phyloP scores from a whole-genome alignment of 177 flowering plant species.

The Vitis hybrid region DNA sequence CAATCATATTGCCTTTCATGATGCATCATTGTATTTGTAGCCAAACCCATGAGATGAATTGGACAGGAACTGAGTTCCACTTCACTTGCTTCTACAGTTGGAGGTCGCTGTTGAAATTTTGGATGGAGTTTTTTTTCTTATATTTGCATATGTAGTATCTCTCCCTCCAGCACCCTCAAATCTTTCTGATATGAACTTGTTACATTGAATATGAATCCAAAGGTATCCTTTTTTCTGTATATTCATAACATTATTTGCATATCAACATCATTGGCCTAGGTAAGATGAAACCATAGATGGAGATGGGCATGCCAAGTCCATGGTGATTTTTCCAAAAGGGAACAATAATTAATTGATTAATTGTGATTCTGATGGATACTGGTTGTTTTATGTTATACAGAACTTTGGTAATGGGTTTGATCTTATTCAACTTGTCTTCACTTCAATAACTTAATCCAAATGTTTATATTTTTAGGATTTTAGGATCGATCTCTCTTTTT shows the following conservation, averaged over 20 bases:
- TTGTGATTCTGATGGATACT: neutral
- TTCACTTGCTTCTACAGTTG: conserved; percentile 6
- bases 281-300: conserved; percentile 2
- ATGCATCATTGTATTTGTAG: conserved; percentile 4
- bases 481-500: neutral
- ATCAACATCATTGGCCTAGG: neutral
- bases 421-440: conserved; percentile 1
- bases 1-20: conserved; percentile 10
- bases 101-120: conserved; percentile 8
- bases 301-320: conserved; percentile 13
- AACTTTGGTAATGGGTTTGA: conserved; percentile 16
- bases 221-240: conserved; percentile 3
- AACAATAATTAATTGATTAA: neutral
- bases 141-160: neutral
- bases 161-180: neutral
- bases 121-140: conserved; percentile 1
- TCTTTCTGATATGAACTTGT: neutral
- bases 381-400: conserved; percentile 7
- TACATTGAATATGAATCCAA: neutral
- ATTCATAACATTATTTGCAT: neutral
- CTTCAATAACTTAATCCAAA: neutral
- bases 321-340: conserved; percentile 5
- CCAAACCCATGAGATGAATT: conserved; percentile 16
- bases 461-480: neutral
- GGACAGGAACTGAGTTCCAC: conserved; percentile 6